Evolutionary conservation across 768 basidiomycete species (phyloP).

Genomic region (Phallus indusiatus): DNA sequence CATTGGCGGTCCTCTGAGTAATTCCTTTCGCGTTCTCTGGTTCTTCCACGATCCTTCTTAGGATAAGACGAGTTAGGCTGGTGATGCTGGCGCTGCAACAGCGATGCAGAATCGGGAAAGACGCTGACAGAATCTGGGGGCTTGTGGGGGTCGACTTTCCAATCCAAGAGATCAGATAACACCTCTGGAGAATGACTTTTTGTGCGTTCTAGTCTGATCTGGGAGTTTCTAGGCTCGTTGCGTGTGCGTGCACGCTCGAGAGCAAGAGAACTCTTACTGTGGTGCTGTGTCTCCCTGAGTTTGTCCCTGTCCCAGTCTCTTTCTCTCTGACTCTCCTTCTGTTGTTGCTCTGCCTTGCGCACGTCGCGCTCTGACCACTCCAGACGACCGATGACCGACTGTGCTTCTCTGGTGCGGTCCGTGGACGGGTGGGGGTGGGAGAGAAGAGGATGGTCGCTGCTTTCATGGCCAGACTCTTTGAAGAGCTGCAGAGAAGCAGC

Average conservation of each 20-base stretch:
- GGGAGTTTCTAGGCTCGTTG: conserved; percentile 25
- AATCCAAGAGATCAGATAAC: conserved; percentile 9
- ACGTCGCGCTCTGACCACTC: conserved; percentile 60
- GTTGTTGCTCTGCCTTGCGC: conserved; percentile 78
- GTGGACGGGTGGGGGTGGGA: conserved; percentile 22
- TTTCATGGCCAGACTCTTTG: conserved; percentile 47
- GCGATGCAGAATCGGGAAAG: background rate
- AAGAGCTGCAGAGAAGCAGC: conserved; percentile 76
- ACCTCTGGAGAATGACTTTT: conserved; percentile 1
- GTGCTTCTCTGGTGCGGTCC: conserved; percentile 28
- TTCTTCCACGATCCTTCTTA: background rate
- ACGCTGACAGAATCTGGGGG: background rate
- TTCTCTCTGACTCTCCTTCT: no score
- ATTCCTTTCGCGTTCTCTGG: background rate
- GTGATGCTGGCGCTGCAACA: background rate
- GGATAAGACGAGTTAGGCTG: background rate
- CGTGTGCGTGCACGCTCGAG: conserved; percentile 48
- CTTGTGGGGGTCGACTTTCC: conserved; percentile 2
- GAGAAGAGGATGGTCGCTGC: conserved; percentile 12
- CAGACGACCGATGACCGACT: conserved; percentile 50
- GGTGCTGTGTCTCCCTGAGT: conserved; percentile 38
- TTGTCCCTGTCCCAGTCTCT: conserved; percentile 40
- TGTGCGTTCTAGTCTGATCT: background rate
- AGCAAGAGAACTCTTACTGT: conserved; percentile 57
- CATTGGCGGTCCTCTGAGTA: background rate